Base-by-base conservation (phyloP, 2,329 filamentous ascomycete genomes). In the Aspergillus sp. region DNA sequence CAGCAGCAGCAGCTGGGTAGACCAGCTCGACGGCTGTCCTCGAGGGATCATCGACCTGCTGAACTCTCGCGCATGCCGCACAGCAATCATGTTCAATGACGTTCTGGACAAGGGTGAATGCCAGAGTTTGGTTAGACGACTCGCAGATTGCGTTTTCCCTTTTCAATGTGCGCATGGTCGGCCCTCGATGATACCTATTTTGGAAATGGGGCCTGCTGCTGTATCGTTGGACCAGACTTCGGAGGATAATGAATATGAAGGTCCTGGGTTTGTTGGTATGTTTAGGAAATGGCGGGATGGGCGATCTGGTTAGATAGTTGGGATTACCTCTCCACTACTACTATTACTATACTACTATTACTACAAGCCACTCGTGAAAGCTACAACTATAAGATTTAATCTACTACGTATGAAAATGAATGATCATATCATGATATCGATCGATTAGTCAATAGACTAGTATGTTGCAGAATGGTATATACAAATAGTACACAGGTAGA, bases 21-120 rank as follows among this genome's bases (percentile, higher is more conserved):
- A 82, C 1, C 80, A 80, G 5, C 85, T 96, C 42, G 84, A 86
- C 30, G 82, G 82, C 2, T 96, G 91, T 66, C 93, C 94, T 0
- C 80, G 83, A 25, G 88, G 89, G 0, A 86, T 98, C 11, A 68
- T 96, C 3, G 90, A 96, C 30, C 69, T 82, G 42, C 71, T 82
- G 17, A 81, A 80, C 57, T 82, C 80, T 21, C 78, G 81, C 8
- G 78, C 81, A 8, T 83, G 81, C 64, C 73, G 81, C 55, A 78
- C 73, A 32, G 77, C 81, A 13, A 78, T 83, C 63, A 83, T 83
- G 81, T 83, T 83, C 64, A 82, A 82, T 51, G 81, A 83, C 52
- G 59, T 64, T 4, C 62, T 83, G 49, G 70, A 64, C 6, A 56
- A 66, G 2, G 64, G 70, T 5, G 77, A 82, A 59, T 81, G 78